phyloP scores from a whole-genome alignment of 345 rosid species.

The Populus nigra region DNA sequence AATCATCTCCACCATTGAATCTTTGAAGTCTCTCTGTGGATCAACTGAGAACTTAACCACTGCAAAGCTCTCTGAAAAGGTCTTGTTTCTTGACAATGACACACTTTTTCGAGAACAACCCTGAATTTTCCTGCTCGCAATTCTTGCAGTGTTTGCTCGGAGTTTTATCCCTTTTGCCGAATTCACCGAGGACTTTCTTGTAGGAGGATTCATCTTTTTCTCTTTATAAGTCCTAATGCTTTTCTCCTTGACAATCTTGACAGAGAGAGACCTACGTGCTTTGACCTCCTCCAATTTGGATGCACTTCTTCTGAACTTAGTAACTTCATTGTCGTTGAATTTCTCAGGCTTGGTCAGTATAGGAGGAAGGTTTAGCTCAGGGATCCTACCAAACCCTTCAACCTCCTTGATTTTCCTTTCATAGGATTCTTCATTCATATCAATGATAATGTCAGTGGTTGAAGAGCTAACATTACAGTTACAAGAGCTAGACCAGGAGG shows the following conservation, averaged over 20 bases:
- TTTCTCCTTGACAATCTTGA: slow-evolving; percentile 32
- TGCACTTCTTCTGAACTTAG: slow-evolving; percentile 10
- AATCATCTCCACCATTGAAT: slow-evolving; percentile 97
- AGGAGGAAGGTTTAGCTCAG: slow-evolving; percentile 26
- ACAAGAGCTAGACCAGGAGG: slow-evolving; percentile 23
- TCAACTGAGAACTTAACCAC: slow-evolving; percentile 73
- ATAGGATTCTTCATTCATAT: slow-evolving; percentile 28
- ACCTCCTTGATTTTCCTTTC: slow-evolving; percentile 12
- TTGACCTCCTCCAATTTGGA: neutral
- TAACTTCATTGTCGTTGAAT: neutral
- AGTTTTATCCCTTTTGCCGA: slow-evolving; percentile 60
- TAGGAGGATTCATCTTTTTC: neutral
- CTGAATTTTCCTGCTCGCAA: slow-evolving; percentile 21
- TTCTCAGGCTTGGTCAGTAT: slow-evolving; percentile 11
- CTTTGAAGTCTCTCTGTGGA: slow-evolving; percentile 78
- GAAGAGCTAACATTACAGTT: slow-evolving; percentile 32
- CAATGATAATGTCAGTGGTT: slow-evolving; percentile 42
- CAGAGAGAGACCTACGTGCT: slow-evolving; percentile 17
- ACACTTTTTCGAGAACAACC: slow-evolving; percentile 27
- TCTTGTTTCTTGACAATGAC: slow-evolving; percentile 25
- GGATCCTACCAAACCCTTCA: slow-evolving; percentile 19
- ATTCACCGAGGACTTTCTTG: neutral
- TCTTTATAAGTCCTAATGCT: slow-evolving; percentile 17
- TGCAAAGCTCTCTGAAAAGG: slow-evolving; percentile 52
- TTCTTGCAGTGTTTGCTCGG: slow-evolving; percentile 57